These are phyloP conservation scores for Neopestalotiopsis clavispora DNA, from an alignment of 2,329 filamentous ascomycete species.

Conservation along the genomic window DNA sequence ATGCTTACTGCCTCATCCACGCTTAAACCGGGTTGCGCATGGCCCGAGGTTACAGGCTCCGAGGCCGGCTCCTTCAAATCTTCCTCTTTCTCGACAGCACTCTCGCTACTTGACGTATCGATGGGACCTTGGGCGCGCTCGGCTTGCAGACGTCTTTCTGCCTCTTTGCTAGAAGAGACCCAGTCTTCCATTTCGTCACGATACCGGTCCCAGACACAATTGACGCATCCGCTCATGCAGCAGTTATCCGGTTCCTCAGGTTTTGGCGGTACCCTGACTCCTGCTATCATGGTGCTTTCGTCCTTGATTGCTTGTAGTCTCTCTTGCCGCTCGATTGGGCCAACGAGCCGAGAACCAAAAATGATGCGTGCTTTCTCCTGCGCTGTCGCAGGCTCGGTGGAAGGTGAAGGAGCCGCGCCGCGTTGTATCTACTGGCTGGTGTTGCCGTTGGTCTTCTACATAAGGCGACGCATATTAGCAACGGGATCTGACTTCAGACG, in stretches of 20 bases:
- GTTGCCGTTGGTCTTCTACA: slow-evolving; percentile 14
- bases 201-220: slow-evolving; percentile 94
- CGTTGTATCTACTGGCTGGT: slow-evolving; percentile 19
- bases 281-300: slow-evolving; percentile 71
- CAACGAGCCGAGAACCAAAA: slow-evolving; percentile 80
- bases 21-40: slow-evolving; percentile 29
- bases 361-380: slow-evolving; percentile 69
- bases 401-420: slow-evolving; percentile 32
- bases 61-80: slow-evolving; percentile 30
- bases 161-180: slow-evolving; percentile 69
- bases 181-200: slow-evolving; percentile 93
- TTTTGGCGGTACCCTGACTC: slow-evolving; percentile 80
- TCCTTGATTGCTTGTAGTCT: slow-evolving; percentile 62
- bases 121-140: slow-evolving; percentile 32
- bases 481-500: neutral
- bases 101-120: slow-evolving; percentile 19
- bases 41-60: slow-evolving; percentile 25
- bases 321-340: slow-evolving; percentile 71
- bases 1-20: slow-evolving; percentile 58
- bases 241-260: slow-evolving; percentile 96
- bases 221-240: slow-evolving; percentile 98
- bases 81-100: slow-evolving; percentile 21
- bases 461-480: slow-evolving; percentile 14
- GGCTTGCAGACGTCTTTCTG: slow-evolving; percentile 57
- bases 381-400: slow-evolving; percentile 46